These are phyloP conservation scores for Sphaceloma murrayae DNA, from an alignment of 2,329 filamentous ascomycete genomes.

Conservation along the genomic window DNA sequence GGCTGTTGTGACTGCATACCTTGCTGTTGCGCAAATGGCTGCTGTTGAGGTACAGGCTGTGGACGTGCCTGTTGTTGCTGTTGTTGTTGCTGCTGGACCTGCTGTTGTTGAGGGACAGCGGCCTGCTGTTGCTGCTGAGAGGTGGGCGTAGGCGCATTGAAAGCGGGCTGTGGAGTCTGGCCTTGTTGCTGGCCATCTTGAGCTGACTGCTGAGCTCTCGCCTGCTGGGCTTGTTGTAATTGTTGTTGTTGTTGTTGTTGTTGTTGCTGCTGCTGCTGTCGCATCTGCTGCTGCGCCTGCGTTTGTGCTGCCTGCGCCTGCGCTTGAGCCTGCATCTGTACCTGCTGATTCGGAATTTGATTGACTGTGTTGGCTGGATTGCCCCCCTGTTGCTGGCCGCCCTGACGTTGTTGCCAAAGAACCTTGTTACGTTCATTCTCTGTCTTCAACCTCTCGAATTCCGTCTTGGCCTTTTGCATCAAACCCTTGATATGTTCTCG, in stretches of 20 bases:
- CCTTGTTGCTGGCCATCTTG: constrained; percentile 17
- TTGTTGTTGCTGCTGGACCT: constrained; percentile 17
- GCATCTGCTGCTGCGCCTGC: constrained; percentile 18
- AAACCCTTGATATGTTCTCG: constrained; percentile 16
- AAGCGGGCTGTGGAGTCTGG: constrained; percentile 7
- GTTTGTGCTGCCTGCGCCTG: constrained; percentile 13
- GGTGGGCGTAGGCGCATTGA: not conserved
- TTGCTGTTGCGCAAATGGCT: constrained; percentile 18
- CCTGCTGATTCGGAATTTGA: constrained; percentile 4
- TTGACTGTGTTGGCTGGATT: not conserved
- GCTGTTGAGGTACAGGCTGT: constrained; percentile 18
- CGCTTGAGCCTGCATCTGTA: not conserved
- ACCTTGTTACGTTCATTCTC: constrained; percentile 19
- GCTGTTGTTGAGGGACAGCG: constrained; percentile 14
- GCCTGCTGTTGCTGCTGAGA: constrained; percentile 24
- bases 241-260: constrained; percentile 17
- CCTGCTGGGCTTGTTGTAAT: constrained; percentile 21
- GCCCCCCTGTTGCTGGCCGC: not conserved
- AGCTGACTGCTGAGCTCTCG: constrained; percentile 24
- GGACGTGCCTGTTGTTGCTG: constrained; percentile 17
- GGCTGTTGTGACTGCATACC: constrained; percentile 23
- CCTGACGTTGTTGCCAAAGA: constrained; percentile 9
- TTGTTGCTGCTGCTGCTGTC: too few relatives aligned
- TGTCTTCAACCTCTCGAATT: constrained; percentile 15
- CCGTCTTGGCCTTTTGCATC: constrained; percentile 16